Percentiles rank a stretch among this genome's conserved stretches.
These are phyloP conservation scores for Flaveria linearis DNA, from an alignment of 129 eudicot species.

Conservation along the genomic window DNA sequence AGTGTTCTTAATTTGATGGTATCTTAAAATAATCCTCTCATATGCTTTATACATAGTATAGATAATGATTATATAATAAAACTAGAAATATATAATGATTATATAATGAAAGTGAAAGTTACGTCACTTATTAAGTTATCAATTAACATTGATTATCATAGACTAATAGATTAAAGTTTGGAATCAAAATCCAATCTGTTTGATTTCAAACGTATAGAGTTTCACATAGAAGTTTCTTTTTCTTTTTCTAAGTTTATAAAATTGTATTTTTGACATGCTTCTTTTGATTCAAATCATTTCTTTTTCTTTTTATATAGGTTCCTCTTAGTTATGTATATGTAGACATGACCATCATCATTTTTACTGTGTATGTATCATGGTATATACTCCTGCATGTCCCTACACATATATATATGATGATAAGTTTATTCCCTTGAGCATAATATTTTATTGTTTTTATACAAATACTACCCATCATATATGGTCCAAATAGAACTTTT, in stretches of 20 bases:
- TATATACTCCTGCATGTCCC: not conserved
- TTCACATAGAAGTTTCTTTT: not conserved
- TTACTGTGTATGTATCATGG: not conserved
- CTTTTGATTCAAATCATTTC: not conserved
- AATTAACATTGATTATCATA: too few species aligned
- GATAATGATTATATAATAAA: too few species aligned
- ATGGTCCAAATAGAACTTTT: conserved; percentile 27
- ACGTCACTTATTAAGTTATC: too few species aligned
- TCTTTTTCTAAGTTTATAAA: not conserved
- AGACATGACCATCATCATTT: not conserved
- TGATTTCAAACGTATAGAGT: too few species aligned
- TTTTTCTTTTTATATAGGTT: not conserved
- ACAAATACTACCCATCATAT: not conserved
- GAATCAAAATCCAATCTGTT: too few species aligned
- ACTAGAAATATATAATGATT: too few species aligned
- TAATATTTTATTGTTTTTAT: not conserved
- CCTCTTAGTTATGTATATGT: too few species aligned
- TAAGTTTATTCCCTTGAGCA: not conserved
- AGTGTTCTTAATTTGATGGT: too few species aligned
- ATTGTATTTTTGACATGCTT: not conserved
- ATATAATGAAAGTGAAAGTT: too few species aligned
- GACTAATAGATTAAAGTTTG: too few species aligned
- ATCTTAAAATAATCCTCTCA: too few species aligned
- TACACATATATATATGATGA: conserved; percentile 1
- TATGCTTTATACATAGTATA: too few species aligned